Evolutionary conservation across 208 protist species (phyloP).

Genomic region (Crithidia fasciculata): DNA sequence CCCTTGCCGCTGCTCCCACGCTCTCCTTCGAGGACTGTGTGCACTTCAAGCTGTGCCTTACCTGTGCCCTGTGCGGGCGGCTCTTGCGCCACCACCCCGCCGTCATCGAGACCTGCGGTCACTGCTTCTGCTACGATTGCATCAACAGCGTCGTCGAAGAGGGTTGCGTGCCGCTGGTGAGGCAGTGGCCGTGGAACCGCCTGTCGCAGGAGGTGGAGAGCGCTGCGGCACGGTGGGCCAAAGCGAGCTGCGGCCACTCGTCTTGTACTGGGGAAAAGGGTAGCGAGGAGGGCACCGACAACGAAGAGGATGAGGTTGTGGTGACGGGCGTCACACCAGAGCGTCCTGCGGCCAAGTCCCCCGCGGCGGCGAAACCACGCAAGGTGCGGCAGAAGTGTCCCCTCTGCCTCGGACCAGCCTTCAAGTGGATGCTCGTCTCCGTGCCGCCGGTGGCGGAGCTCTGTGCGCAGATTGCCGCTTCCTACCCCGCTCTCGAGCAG

Average conservation of each 20-base stretch:
- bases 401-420: conserved; percentile 62
- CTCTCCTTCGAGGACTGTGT: conserved; percentile 28
- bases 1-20: not conserved
- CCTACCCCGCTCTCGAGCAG: conserved; percentile 32
- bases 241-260: not conserved
- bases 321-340: conserved; percentile 8
- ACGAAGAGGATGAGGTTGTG: not conserved
- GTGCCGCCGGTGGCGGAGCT: conserved; percentile 57
- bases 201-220: conserved; percentile 6
- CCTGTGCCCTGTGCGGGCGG: conserved; percentile 59
- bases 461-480: conserved; percentile 21
- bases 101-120: conserved; percentile 72
- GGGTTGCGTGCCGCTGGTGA: conserved; percentile 40
- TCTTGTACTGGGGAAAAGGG: not conserved
- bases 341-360: not conserved
- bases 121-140: conserved; percentile 79
- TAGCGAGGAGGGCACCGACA: not conserved
- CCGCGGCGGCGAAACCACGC: not conserved
- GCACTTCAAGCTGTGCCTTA: conserved; percentile 44
- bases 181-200: conserved; percentile 41
- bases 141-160: conserved; percentile 72
- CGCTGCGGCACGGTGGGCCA: conserved; percentile 15
- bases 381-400: conserved; percentile 55
- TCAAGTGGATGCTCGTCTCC: conserved; percentile 70
- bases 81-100: conserved; percentile 47